Evolutionary conservation across 257 asterid species (phyloP).

Genomic region (Solanum sejunctum): DNA sequence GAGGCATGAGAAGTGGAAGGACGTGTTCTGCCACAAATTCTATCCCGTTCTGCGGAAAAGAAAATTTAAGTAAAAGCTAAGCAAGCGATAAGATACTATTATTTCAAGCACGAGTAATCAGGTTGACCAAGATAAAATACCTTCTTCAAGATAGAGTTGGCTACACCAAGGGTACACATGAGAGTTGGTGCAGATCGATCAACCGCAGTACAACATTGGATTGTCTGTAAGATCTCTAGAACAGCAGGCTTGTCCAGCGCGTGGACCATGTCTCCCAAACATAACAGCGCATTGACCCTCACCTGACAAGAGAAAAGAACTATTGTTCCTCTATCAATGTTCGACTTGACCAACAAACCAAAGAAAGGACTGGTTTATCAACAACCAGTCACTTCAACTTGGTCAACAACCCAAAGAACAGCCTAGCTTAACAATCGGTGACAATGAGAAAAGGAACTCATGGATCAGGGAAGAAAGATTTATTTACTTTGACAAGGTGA

Average conservation of each 20-base stretch:
- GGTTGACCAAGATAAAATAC: conserved; percentile 16
- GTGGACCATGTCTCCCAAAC: conserved; percentile 84
- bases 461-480: neutral
- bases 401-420: neutral
- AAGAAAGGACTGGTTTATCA: neutral
- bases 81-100: neutral
- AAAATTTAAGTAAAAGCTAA: neutral
- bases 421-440: neutral
- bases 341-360: neutral
- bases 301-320: conserved; percentile 43
- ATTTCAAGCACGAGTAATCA: neutral
- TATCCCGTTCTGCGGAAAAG: conserved; percentile 60
- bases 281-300: conserved; percentile 89
- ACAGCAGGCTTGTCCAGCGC: conserved; percentile 71
- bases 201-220: conserved; percentile 92
- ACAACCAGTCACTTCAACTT: neutral
- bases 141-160: conserved; percentile 86
- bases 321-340: neutral
- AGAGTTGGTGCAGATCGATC: conserved; percentile 99
- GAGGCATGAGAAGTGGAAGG: conserved; percentile 84
- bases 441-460: neutral
- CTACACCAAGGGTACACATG: conserved; percentile 96
- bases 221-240: conserved; percentile 70
- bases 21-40: conserved; percentile 85
- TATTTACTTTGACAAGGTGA: neutral